Base-by-base conservation (phyloP, 2,329 filamentous ascomycete species). In the Paraconiothyrium brasiliense region DNA sequence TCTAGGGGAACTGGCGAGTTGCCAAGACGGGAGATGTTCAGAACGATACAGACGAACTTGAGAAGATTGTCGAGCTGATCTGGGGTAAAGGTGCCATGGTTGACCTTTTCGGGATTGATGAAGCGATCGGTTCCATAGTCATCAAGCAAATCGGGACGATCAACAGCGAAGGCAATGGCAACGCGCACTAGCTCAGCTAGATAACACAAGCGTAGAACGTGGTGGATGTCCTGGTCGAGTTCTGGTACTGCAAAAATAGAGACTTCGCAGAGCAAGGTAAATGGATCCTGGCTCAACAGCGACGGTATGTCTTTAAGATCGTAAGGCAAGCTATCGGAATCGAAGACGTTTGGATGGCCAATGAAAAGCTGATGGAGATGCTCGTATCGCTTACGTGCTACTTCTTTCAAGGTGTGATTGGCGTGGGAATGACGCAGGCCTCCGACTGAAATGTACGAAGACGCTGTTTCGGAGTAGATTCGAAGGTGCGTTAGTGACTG, bases 111-210 rank as follows among this genome's bases (percentile, higher is more conserved):
- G 4, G 67, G 47, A 44, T 72, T 76, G 54, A 71, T 65, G 54
- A 76, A 74, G 16, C 62, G 67, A 41, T 72, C 68, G 1, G 65
- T 32, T 60, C 51, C 54, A 63, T 59, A 24, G 60, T 61, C 41
- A 34, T 52, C 24, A 64, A 58, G 22, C 48, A 56, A 20, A 56
- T 59, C 20, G 37, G 16, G 37, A 39, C 24, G 37, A 55, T 64
- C 66, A 37, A 61, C 57, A 10, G 68, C 78, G 71, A 86, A 87
- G 8, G 85, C 83, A 14, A 88, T 74, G 16, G 93, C 85, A 6
- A 93, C 89, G 79, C 97, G 96, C 62, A 96, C 88, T 60, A 99
- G 88, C 79, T 99, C 95, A 2, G 92, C 92, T 58, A 97, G 85
- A 74, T 97, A 97, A 80, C 93, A 97, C 49, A 98, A 83, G 41